Evolutionary conservation across 805 yeast species (phyloP).

Genomic region (Kuraishia ogatae): DNA sequence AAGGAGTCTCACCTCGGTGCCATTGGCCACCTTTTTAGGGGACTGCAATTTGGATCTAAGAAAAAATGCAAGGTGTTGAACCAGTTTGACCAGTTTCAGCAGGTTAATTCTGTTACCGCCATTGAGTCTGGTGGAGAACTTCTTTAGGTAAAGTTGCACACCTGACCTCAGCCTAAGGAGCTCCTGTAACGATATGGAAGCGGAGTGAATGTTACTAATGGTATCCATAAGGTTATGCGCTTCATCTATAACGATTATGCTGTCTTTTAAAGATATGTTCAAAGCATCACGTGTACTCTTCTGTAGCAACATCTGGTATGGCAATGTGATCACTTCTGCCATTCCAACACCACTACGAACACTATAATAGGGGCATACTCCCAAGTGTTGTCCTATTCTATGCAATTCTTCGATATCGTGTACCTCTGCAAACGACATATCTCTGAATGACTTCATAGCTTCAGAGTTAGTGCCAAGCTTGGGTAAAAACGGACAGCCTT

Average conservation of each 20-base stretch:
- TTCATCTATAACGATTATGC: slow-evolving; percentile 80
- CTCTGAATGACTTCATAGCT: slow-evolving; percentile 36
- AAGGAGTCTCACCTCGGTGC: slow-evolving; percentile 39
- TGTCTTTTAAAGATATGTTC: slow-evolving; percentile 47
- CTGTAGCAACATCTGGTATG: slow-evolving; percentile 73
- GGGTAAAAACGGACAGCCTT: slow-evolving; percentile 33
- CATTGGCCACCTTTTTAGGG: slow-evolving; percentile 31
- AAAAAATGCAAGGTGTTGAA: slow-evolving; percentile 42
- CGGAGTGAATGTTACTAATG: slow-evolving; percentile 60
- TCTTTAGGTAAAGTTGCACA: slow-evolving; percentile 44
- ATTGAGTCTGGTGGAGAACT: slow-evolving; percentile 57
- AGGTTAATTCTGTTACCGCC: slow-evolving; percentile 66
- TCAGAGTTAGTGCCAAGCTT: slow-evolving; percentile 22
- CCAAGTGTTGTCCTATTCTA: slow-evolving; percentile 42
- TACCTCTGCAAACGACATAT: slow-evolving; percentile 44
- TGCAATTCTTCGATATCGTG: slow-evolving; percentile 78
- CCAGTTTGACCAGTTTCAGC: slow-evolving; percentile 49
- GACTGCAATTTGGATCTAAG: slow-evolving; percentile 23
- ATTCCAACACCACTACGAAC: slow-evolving; percentile 43
- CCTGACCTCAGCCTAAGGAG: slow-evolving; percentile 36
- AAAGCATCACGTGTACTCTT: slow-evolving; percentile 50
- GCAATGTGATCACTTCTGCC: slow-evolving; percentile 75
- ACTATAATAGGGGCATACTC: slow-evolving; percentile 79
- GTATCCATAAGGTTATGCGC: slow-evolving; percentile 86
- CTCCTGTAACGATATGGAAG: slow-evolving; percentile 42